Percentiles rank a stretch among this genome's conserved stretches.
Conservation (phyloP, 106 monocot species). For the Dendrobium officinale region DNA sequence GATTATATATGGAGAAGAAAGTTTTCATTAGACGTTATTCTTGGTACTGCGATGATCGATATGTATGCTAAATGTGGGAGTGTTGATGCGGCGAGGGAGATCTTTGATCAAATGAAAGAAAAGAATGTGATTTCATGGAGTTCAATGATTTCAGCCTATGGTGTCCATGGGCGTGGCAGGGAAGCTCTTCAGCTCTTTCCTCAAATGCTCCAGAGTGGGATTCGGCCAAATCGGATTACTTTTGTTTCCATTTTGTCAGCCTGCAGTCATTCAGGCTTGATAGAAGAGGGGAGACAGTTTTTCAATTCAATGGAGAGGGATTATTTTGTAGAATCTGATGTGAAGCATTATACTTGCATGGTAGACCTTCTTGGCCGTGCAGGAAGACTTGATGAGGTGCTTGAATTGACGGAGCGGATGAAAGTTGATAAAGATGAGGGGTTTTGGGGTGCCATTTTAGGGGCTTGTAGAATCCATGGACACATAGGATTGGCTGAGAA, state of each 20-base stretch:
- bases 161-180: slow-evolving; percentile 36
- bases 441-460: slow-evolving; percentile 41
- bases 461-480: slow-evolving; percentile 44
- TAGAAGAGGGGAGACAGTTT: slow-evolving; percentile 27
- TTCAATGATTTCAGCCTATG: slow-evolving; percentile 56
- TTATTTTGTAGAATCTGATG: slow-evolving; percentile 28
- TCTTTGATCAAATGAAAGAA: slow-evolving; percentile 41
- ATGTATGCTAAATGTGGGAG: slow-evolving; percentile 60
- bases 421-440: slow-evolving; percentile 45
- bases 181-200: slow-evolving; percentile 35
- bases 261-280: slow-evolving; percentile 46
- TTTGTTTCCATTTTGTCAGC: slow-evolving; percentile 36
- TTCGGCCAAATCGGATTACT: slow-evolving; percentile 32
- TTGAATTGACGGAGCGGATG: slow-evolving; percentile 23
- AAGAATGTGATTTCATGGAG: slow-evolving; percentile 60
- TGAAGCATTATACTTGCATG: slow-evolving; percentile 51
- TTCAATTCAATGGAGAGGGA: slow-evolving; percentile 35
- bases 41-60: slow-evolving; percentile 51
- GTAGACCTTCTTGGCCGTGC: slow-evolving; percentile 50
- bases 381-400: slow-evolving; percentile 28
- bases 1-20: slow-evolving; percentile 25
- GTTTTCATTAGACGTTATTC: slow-evolving; percentile 34
- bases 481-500: slow-evolving; percentile 28
- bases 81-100: slow-evolving; percentile 27
- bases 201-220: slow-evolving; percentile 31